Percentiles rank a stretch among this genome's conserved stretches.
phyloP scores from a whole-genome alignment of 2,329 filamentous ascomycete species.

The Coniochaeta prunicola region DNA sequence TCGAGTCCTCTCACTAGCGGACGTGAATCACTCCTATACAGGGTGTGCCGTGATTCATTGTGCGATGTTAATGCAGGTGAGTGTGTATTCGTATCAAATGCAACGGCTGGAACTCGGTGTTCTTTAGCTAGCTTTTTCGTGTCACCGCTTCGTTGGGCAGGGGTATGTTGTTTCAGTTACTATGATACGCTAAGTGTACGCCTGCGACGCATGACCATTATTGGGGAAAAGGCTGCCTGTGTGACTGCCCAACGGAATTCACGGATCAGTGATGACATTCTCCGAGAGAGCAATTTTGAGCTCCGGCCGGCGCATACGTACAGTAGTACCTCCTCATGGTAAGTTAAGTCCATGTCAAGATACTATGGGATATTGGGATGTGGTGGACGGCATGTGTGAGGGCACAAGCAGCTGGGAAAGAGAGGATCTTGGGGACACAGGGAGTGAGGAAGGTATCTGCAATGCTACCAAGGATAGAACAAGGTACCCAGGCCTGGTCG shows the following conservation, averaged over 20 bases:
- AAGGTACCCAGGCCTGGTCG: too few species aligned
- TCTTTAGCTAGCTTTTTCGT: constrained; percentile 2
- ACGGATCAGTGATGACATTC: not conserved
- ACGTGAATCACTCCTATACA: not conserved
- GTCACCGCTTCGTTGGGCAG: constrained; percentile 5
- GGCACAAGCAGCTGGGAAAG: too few species aligned
- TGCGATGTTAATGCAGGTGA: not conserved
- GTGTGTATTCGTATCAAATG: not conserved
- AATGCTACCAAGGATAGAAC: too few species aligned
- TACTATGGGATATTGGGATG: too few species aligned
- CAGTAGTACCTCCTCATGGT: too few species aligned
- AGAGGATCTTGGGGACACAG: too few species aligned
- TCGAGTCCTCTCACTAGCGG: not conserved
- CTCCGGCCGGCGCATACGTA: too few species aligned
- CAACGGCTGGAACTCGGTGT: not conserved
- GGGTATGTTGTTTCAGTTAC: not conserved
- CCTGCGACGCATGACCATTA: not conserved
- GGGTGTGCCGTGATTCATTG: not conserved
- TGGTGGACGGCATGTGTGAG: too few species aligned
- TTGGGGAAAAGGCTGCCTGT: not conserved
- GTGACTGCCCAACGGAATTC: not conserved
- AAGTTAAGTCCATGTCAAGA: too few species aligned
- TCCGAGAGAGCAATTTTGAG: not conserved
- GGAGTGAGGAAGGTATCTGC: too few species aligned
- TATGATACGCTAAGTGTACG: too few species aligned